Percentiles rank a stretch among this genome's conserved stretches.
Conservation (phyloP, 768 basidiomycete species). For the Suillus decipiens region DNA sequence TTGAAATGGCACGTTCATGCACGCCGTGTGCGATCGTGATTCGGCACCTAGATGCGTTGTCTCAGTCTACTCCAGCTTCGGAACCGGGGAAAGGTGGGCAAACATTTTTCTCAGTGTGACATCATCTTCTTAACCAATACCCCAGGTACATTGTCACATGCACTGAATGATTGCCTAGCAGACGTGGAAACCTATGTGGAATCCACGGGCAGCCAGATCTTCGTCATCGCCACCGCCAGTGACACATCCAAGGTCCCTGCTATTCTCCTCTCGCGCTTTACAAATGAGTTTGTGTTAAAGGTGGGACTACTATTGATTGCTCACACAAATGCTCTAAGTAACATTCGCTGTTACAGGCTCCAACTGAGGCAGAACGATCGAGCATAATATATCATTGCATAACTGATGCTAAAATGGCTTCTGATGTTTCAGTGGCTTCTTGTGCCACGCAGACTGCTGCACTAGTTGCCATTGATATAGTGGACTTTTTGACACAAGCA, state of each 20-base stretch:
- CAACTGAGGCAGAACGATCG: conserved; percentile 70
- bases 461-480: conserved; percentile 79
- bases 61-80: conserved; percentile 61
- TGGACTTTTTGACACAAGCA: conserved; percentile 64
- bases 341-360: conserved; percentile 53
- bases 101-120: background rate
- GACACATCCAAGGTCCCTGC: conserved; percentile 66
- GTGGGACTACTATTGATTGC: conserved; percentile 37
- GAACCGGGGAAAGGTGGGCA: conserved; percentile 65
- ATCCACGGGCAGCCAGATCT: conserved; percentile 72
- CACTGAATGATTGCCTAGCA: conserved; percentile 63
- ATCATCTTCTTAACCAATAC: conserved; percentile 6
- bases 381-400: conserved; percentile 52
- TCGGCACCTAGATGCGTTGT: conserved; percentile 78
- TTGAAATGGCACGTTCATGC: conserved; percentile 76
- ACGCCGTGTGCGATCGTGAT: conserved; percentile 86
- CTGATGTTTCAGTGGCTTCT: conserved; percentile 74
- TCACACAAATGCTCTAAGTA: background rate
- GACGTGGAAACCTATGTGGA: conserved; percentile 44
- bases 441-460: conserved; percentile 91
- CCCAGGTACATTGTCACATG: conserved; percentile 59
- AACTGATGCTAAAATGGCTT: conserved; percentile 46
- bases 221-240: conserved; percentile 74
- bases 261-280: conserved; percentile 71
- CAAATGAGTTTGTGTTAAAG: conserved; percentile 79